Evolutionary conservation across 495 filamentous ascomycete genomes (phyloP).

Genomic region (Aspergillus haitiensis): DNA sequence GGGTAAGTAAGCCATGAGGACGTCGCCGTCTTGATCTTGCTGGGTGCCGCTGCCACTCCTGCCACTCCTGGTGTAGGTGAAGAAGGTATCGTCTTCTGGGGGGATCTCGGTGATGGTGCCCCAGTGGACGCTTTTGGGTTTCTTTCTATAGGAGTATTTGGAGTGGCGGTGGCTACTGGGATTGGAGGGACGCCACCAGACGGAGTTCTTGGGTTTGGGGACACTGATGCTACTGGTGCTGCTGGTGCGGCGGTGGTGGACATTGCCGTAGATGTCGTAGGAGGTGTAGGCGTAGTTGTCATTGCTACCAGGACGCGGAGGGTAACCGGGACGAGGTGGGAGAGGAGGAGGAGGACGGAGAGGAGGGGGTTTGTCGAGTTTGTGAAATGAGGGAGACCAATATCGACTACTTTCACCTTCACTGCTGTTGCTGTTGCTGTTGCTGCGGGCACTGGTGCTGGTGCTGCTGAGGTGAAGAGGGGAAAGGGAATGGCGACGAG

Average conservation of each 20-base stretch:
- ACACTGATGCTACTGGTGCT: too few relatives aligned
- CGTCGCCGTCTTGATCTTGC: background rate
- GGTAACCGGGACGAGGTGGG: background rate
- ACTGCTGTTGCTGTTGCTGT: too few relatives aligned
- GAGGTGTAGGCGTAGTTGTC: background rate
- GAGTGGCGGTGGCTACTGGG: background rate
- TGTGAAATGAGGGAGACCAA: background rate
- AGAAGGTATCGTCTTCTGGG: background rate
- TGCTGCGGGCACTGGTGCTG: too few relatives aligned
- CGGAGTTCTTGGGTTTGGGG: too few relatives aligned
- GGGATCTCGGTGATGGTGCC: constrained; percentile 12
- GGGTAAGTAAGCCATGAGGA: background rate
- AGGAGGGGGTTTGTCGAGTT: background rate
- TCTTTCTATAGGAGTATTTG: background rate
- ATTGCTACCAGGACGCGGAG: background rate
- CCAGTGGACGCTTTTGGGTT: constrained; percentile 20
- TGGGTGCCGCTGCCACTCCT: too few relatives aligned
- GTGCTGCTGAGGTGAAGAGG: background rate
- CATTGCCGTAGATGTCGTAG: background rate
- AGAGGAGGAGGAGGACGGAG: constrained; percentile 3
- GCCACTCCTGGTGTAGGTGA: background rate
- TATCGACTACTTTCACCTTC: too few relatives aligned
- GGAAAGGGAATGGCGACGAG: background rate
- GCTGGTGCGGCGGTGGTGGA: background rate
- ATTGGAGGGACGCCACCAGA: too few relatives aligned